These are phyloP conservation scores for Populus tomentosa DNA, from an alignment of 441 rosid genomes.

Conservation along the genomic window DNA sequence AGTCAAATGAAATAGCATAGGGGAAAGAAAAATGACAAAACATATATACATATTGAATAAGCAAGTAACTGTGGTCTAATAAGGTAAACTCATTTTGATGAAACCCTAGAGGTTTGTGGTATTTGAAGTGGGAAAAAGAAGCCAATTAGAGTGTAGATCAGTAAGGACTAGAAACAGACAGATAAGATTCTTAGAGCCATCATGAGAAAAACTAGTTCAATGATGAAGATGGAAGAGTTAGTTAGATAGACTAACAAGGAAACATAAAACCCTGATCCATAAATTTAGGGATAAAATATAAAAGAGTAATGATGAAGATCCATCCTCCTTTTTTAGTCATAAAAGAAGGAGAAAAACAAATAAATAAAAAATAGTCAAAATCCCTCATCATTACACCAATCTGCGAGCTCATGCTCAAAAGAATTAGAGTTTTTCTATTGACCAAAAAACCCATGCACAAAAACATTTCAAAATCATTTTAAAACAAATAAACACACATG, in stretches of 20 bases:
- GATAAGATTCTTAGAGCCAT: conserved; percentile 47
- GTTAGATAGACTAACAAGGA: conserved; percentile 33
- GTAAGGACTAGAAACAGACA: conserved; percentile 36
- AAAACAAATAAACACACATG: not conserved
- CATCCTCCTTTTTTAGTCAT: conserved; percentile 29
- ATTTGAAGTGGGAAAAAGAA: not conserved
- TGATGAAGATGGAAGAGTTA: conserved; percentile 33
- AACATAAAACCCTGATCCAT: conserved; percentile 21
- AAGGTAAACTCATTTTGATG: not conserved
- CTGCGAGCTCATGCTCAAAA: conserved; percentile 33
- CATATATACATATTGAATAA: not conserved
- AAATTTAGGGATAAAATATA: conserved; percentile 21
- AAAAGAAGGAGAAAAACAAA: not conserved
- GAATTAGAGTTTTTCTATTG: conserved; percentile 6
- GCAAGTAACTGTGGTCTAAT: not conserved
- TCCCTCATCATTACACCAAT: conserved; percentile 67
- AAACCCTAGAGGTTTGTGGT: conserved; percentile 2
- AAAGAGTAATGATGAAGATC: conserved; percentile 43
- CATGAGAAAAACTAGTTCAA: conserved; percentile 40
- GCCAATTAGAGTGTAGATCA: conserved; percentile 19
- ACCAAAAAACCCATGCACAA: conserved; percentile 17
- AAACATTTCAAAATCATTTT: not conserved
- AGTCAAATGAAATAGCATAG: not conserved
- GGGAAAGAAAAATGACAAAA: not conserved
- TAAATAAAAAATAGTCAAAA: conserved; percentile 35